phyloP scores from a whole-genome alignment of 352 stramenopile genomes.

The Pythium diclinum region DNA sequence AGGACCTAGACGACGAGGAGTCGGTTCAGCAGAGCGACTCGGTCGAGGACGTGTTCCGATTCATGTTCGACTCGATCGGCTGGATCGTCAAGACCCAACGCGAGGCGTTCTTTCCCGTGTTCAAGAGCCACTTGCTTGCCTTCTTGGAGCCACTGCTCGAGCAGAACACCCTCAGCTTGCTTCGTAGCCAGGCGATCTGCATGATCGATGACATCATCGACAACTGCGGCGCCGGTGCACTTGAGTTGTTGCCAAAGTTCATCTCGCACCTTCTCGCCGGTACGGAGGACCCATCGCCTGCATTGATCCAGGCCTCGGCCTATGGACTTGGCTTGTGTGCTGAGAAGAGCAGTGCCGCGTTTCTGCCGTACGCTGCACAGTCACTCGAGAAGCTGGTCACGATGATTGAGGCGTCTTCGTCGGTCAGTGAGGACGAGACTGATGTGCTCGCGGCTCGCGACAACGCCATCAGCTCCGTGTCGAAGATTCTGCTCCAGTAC shows the following conservation, averaged over 20 bases:
- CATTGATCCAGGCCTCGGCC: constrained; percentile 74
- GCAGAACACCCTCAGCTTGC: constrained; percentile 46
- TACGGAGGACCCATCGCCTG: constrained; percentile 61
- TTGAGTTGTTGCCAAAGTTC: constrained; percentile 76
- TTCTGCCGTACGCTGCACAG: constrained; percentile 62
- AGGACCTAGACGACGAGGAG: constrained; percentile 79
- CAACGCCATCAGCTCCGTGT: constrained; percentile 80
- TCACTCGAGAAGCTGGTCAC: constrained; percentile 75
- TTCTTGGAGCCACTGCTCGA: constrained; percentile 73
- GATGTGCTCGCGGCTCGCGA: constrained; percentile 69
- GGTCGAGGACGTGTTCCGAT: constrained; percentile 70
- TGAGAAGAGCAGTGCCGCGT: constrained; percentile 68
- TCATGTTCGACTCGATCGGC: constrained; percentile 81
- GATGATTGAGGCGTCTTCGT: constrained; percentile 48
- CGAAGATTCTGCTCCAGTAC: constrained; percentile 69
- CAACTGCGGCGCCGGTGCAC: constrained; percentile 62
- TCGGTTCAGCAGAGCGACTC: constrained; percentile 67
- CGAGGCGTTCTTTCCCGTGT: constrained; percentile 72
- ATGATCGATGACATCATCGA: constrained; percentile 89
- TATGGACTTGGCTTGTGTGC: constrained; percentile 85
- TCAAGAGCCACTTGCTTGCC: constrained; percentile 60
- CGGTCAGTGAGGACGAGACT: constrained; percentile 58
- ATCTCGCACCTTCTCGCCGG: constrained; percentile 68
- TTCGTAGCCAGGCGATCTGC: constrained; percentile 82
- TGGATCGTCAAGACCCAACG: constrained; percentile 85